Conservation (phyloP, 2,329 filamentous ascomycete genomes). For the Epicoccum nigrum region DNA sequence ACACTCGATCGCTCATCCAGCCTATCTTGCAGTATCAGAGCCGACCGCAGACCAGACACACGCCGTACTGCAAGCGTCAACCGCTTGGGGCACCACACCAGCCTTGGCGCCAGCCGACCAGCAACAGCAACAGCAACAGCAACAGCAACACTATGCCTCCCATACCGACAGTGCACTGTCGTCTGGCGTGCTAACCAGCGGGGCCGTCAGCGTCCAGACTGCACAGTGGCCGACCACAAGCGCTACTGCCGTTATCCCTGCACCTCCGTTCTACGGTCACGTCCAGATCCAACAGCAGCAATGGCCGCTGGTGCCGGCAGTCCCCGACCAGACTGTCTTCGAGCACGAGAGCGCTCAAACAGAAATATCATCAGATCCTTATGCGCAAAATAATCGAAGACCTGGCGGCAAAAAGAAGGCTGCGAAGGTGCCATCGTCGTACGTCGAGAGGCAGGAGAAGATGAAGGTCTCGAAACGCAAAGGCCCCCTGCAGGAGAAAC, state of each 20-base stretch:
- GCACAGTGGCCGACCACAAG: conserved; percentile 26
- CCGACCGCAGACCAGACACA: conserved; percentile 25
- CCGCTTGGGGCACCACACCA: conserved; percentile 23
- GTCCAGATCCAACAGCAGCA: conserved; percentile 23
- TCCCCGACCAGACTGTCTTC: conserved; percentile 22
- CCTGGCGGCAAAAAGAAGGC: conserved; percentile 31
- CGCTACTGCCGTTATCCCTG: conserved; percentile 13
- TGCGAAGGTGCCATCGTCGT: conserved; percentile 41
- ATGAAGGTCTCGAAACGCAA: conserved; percentile 41
- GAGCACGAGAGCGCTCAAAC: conserved; percentile 16
- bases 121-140: too few relatives aligned
- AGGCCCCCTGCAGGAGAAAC: conserved; percentile 36
- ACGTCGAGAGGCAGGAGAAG: conserved; percentile 42
- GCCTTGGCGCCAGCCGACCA: conserved; percentile 17
- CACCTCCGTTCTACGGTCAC: conserved; percentile 23
- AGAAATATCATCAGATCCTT: conserved; percentile 14
- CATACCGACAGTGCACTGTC: conserved; percentile 23
- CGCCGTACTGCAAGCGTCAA: conserved; percentile 22
- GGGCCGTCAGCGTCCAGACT: conserved; percentile 19
- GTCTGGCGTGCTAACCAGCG: conserved; percentile 15
- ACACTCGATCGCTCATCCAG: conserved; percentile 29
- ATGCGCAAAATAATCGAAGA: conserved; percentile 20
- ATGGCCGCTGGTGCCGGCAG: conserved; percentile 24
- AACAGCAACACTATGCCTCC: conserved; percentile 23
- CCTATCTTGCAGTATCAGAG: conserved; percentile 30